These are phyloP conservation scores for Huiozyma naganishii DNA, from an alignment of 805 yeast species.

Conservation along the genomic window DNA sequence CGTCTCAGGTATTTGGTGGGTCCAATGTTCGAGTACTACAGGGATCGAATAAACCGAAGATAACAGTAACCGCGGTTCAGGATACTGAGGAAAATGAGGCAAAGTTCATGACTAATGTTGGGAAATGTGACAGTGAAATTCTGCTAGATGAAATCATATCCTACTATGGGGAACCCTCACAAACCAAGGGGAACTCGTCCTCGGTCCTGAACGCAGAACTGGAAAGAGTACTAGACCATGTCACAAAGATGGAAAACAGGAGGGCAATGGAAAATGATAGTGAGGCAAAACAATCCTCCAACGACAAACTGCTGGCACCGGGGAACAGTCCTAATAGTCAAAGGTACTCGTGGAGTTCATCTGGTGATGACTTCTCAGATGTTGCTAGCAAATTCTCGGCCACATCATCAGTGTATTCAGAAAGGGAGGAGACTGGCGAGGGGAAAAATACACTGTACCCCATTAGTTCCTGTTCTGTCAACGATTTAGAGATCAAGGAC, in stretches of 20 bases:
- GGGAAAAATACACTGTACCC: background rate
- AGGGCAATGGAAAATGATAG: background rate
- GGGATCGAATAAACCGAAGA: background rate
- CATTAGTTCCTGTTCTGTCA: background rate
- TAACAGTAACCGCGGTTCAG: background rate
- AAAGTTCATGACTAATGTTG: background rate
- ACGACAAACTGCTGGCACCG: constrained; percentile 1
- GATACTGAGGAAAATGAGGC: background rate
- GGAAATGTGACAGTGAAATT: constrained; percentile 13
- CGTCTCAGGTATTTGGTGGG: too few relatives aligned
- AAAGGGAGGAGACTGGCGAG: background rate
- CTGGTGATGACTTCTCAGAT: constrained; percentile 17
- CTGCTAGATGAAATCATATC: constrained; percentile 22
- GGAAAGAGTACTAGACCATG: constrained; percentile 13
- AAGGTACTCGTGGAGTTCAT: constrained; percentile 9
- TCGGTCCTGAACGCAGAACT: constrained; percentile 9
- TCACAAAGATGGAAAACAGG: constrained; percentile 5
- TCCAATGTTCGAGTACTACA: background rate
- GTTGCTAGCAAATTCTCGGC: background rate
- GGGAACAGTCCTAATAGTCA: constrained; percentile 3
- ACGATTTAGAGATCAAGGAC: background rate
- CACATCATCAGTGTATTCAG: background rate
- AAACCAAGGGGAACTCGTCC: too few relatives aligned
- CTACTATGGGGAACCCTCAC: constrained; percentile 8
- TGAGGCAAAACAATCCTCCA: background rate